phyloP scores from a whole-genome alignment of 129 eudicot species.

The Centrapalus pauciflorus region DNA sequence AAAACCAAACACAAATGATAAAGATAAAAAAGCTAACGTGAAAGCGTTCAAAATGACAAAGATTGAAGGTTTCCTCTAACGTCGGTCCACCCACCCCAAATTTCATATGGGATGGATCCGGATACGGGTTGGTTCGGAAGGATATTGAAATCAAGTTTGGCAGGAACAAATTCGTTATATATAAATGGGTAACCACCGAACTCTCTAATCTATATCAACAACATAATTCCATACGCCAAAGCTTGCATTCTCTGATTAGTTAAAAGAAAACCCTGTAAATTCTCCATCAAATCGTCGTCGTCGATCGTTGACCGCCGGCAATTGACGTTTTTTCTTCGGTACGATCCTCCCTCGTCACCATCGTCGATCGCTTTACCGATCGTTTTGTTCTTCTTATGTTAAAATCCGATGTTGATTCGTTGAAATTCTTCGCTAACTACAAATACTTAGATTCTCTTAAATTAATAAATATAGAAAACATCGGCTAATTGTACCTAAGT shows the following conservation, averaged over 20 bases:
- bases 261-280: constrained; percentile 19
- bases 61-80: too few relatives aligned
- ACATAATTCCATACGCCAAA: constrained; percentile 29
- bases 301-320: constrained; percentile 20
- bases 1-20: too few relatives aligned
- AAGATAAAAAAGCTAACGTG: too few relatives aligned
- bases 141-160: constrained; percentile 13
- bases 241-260: constrained; percentile 13
- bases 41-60: too few relatives aligned
- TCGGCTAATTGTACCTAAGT: constrained; percentile 6
- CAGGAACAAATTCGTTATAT: constrained; percentile 17
- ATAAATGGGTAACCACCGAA: constrained; percentile 29
- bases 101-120: background rate
- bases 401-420: constrained; percentile 10
- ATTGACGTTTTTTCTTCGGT: constrained; percentile 15
- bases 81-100: too few relatives aligned
- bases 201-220: constrained; percentile 2
- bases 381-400: constrained; percentile 10
- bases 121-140: background rate
- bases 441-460: background rate
- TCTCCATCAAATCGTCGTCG: constrained; percentile 13
- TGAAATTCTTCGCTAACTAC: background rate
- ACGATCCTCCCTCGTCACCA: constrained; percentile 25
- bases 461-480: background rate
- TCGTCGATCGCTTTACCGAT: constrained; percentile 15